A percentile compares a stretch with the other conserved stretches of the same genome.
These are phyloP conservation scores for Penicillium desertorum DNA, from an alignment of 495 filamentous ascomycete species.

Conservation along the genomic window DNA sequence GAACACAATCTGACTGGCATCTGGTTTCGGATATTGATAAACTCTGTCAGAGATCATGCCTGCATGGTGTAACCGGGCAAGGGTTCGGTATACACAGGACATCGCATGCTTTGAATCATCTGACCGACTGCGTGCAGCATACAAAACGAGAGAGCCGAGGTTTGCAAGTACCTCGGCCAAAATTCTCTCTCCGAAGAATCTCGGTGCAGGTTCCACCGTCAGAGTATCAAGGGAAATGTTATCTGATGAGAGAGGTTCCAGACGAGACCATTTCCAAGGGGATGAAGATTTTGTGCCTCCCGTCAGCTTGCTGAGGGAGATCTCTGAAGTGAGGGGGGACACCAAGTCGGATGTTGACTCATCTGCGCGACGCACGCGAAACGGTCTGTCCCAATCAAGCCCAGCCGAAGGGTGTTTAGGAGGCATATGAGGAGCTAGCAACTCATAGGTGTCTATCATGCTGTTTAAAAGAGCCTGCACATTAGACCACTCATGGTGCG, in stretches of 20 bases:
- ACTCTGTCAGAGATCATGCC: conserved; percentile 57
- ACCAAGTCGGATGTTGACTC: background rate
- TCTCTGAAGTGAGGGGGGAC: conserved; percentile 2
- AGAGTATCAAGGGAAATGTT: conserved; percentile 22
- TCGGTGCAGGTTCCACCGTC: conserved; percentile 28
- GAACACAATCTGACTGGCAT: conserved; percentile 37
- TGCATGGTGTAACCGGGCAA: conserved; percentile 60
- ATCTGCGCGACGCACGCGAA: background rate
- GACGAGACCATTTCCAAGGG: conserved; percentile 1
- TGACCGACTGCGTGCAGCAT: conserved; percentile 45
- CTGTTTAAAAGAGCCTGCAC: conserved; percentile 40
- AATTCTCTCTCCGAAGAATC: conserved; percentile 23
- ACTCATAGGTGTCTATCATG: conserved; percentile 40
- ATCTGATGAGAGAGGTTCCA: conserved; percentile 10
- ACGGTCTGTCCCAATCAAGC: conserved; percentile 26
- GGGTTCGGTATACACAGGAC: conserved; percentile 56
- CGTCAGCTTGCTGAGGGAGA: conserved; percentile 38
- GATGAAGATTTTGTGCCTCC: conserved; percentile 3
- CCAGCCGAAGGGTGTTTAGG: conserved; percentile 22
- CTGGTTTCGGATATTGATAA: conserved; percentile 47
- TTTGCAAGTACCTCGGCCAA: conserved; percentile 34
- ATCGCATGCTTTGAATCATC: conserved; percentile 48
- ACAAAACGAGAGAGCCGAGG: conserved; percentile 55
- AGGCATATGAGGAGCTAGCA: conserved; percentile 20
- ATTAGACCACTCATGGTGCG: conserved; percentile 43